Evolutionary conservation across 345 rosid genomes (phyloP).

Genomic region (Psidium guajava): DNA sequence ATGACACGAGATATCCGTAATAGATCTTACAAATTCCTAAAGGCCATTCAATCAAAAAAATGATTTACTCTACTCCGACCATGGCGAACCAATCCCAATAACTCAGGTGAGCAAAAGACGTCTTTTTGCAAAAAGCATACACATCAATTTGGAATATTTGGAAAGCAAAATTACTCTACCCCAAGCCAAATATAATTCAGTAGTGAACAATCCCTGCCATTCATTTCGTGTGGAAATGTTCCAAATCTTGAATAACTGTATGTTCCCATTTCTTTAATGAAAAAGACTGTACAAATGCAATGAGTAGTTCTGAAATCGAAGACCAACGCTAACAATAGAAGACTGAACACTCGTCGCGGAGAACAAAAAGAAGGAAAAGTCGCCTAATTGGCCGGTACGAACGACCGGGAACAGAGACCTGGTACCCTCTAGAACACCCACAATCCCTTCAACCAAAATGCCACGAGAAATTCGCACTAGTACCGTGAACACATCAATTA

Average conservation of each 20-base stretch:
- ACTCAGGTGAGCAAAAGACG: background rate
- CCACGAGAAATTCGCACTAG: background rate
- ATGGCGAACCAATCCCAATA: background rate
- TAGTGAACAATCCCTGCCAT: background rate
- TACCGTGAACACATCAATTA: background rate
- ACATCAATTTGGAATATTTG: background rate
- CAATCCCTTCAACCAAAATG: background rate
- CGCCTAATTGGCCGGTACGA: background rate
- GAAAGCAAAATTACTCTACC: background rate
- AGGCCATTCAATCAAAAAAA: background rate
- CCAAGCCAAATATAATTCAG: background rate
- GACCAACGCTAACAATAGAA: background rate
- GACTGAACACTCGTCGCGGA: background rate
- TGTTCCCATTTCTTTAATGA: background rate
- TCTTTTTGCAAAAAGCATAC: background rate
- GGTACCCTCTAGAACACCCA: background rate
- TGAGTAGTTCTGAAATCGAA: background rate
- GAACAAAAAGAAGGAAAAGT: background rate
- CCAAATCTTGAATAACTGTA: background rate
- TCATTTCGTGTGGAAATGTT: background rate
- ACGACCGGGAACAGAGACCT: background rate
- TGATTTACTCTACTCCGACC: background rate
- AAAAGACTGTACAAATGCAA: background rate
- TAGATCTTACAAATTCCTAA: background rate
- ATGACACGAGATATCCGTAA: background rate